These are phyloP conservation scores for Camillea tinctor DNA, from an alignment of 2,329 filamentous ascomycete genomes.

Conservation along the genomic window DNA sequence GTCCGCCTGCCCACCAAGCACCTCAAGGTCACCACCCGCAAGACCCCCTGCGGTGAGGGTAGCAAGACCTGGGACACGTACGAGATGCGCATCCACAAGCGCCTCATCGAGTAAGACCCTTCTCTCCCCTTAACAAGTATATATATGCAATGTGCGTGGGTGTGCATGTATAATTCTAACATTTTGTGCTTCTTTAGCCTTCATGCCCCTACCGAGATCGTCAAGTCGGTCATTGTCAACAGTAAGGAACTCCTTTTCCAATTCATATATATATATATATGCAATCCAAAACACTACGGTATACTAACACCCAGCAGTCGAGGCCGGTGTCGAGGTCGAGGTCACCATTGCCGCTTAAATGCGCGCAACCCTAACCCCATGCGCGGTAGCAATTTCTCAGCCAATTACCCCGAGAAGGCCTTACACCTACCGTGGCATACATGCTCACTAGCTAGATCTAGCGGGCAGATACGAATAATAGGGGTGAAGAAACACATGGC, in stretches of 20 bases:
- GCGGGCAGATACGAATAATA: background rate
- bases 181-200: conserved; percentile 47
- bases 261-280: background rate
- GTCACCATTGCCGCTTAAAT: conserved; percentile 83
- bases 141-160: too few relatives aligned
- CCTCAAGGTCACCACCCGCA: conserved; percentile 94
- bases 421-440: background rate
- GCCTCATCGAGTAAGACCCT: conserved; percentile 70
- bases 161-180: background rate
- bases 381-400: background rate
- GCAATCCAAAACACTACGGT: background rate
- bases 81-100: conserved; percentile 99
- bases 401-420: background rate
- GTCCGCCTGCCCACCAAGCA: conserved; percentile 97
- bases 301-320: conserved; percentile 44
- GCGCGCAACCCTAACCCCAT: background rate
- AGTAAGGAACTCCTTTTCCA: conserved; percentile 33
- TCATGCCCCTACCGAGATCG: conserved; percentile 94
- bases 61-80: conserved; percentile 99
- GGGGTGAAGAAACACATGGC: background rate
- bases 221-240: conserved; percentile 97
- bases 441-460: background rate
- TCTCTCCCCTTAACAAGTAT: too few relatives aligned
- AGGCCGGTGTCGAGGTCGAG: conserved; percentile 90
- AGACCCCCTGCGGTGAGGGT: conserved; percentile 99